Evolutionary conservation across 768 basidiomycete species (phyloP).

Genomic region (Termitomyces sp.): DNA sequence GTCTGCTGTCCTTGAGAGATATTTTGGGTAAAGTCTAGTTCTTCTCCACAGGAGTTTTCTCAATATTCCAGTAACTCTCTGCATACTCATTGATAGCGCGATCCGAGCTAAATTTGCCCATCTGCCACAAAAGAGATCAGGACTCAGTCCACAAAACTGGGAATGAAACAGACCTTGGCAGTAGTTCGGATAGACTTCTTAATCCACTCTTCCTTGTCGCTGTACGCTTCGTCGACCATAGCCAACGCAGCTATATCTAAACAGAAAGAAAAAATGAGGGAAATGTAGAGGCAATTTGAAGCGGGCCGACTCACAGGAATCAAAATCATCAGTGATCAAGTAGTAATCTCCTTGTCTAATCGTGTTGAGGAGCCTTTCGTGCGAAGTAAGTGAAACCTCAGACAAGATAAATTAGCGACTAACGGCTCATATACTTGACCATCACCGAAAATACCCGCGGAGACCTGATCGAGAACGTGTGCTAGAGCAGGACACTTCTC

Average conservation of each 20-base stretch:
- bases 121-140: conserved; percentile 31
- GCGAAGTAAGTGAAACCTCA: background rate
- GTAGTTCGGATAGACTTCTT: conserved; percentile 86
- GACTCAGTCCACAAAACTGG: background rate
- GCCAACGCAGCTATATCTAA: conserved; percentile 74
- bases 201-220: conserved; percentile 81
- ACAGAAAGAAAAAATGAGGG: background rate
- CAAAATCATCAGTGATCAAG: conserved; percentile 88
- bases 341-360: conserved; percentile 75
- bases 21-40: background rate
- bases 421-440: conserved; percentile 80
- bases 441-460: conserved; percentile 78
- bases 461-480: conserved; percentile 69
- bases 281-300: background rate
- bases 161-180: conserved; percentile 46
- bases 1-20: background rate
- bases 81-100: conserved; percentile 90
- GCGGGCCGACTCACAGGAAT: conserved; percentile 58
- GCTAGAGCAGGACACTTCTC: conserved; percentile 81
- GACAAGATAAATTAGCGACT: conserved; percentile 22
- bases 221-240: conserved; percentile 88
- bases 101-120: conserved; percentile 97
- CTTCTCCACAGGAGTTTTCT: conserved; percentile 30
- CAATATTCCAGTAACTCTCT: conserved; percentile 81
- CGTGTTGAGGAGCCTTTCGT: conserved; percentile 59